These are phyloP conservation scores for Gastrolobium villosum DNA, from an alignment of 306 rosid genomes.

Conservation along the genomic window DNA sequence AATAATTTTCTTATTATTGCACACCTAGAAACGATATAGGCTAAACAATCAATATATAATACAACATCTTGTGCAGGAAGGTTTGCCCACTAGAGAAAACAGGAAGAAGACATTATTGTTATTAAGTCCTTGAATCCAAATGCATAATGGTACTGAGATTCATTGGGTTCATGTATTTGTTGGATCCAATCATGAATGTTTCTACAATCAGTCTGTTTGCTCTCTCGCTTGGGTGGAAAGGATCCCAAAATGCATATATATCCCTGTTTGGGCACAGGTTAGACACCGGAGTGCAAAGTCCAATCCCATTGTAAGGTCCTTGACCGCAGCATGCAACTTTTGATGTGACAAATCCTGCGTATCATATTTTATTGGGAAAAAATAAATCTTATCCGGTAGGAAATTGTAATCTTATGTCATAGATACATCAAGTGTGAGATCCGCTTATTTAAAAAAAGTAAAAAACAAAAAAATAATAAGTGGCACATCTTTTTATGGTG, in stretches of 20 bases:
- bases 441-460: too few relatives aligned
- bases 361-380: too few relatives aligned
- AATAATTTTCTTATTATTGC: slow-evolving; percentile 31
- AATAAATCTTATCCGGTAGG: too few relatives aligned
- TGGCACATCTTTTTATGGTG: too few relatives aligned
- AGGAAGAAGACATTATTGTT: background rate
- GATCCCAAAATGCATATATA: slow-evolving; percentile 59
- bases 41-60: slow-evolving; percentile 33
- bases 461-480: too few relatives aligned
- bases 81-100: background rate
- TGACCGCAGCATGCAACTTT: slow-evolving; percentile 71
- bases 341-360: slow-evolving; percentile 60
- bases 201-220: slow-evolving; percentile 58
- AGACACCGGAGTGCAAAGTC: slow-evolving; percentile 56
- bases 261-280: slow-evolving; percentile 64
- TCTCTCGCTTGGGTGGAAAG: slow-evolving; percentile 64
- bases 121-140: slow-evolving; percentile 53
- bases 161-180: slow-evolving; percentile 61
- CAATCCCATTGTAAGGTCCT: slow-evolving; percentile 66
- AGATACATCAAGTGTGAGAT: too few relatives aligned
- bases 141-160: slow-evolving; percentile 62
- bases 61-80: slow-evolving; percentile 3
- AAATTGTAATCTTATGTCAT: too few relatives aligned
- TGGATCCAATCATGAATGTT: slow-evolving; percentile 57
- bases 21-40: background rate